A percentile compares a stretch with the other conserved stretches of the same genome.
phyloP scores from a whole-genome alignment of 768 basidiomycete species.

The Tylopilus rubrobrunneus region DNA sequence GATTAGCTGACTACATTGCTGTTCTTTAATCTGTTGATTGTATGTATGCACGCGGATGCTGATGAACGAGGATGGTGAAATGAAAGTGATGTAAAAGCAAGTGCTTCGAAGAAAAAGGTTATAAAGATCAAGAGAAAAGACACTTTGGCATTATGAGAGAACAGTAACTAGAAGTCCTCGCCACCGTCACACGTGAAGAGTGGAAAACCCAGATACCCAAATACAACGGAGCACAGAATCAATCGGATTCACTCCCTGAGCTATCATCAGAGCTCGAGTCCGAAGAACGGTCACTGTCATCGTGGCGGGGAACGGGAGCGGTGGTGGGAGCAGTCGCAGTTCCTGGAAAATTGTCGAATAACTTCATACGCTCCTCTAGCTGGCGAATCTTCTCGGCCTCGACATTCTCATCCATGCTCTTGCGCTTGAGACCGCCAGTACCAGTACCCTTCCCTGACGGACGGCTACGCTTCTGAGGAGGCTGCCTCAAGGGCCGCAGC shows the following conservation, averaged over 20 bases:
- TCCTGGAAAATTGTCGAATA: constrained; percentile 65
- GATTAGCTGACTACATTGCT: constrained; percentile 51
- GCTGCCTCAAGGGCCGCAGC: constrained; percentile 69
- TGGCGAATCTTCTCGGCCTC: constrained; percentile 93
- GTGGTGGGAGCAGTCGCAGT: constrained; percentile 33
- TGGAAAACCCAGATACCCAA: constrained; percentile 15
- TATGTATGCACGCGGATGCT: constrained; percentile 38
- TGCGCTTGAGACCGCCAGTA: constrained; percentile 87
- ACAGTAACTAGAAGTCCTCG: constrained; percentile 28
- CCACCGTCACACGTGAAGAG: constrained; percentile 10
- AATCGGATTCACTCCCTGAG: constrained; percentile 83
- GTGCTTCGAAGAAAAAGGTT: constrained; percentile 26
- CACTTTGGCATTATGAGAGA: constrained; percentile 21
- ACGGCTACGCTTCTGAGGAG: constrained; percentile 60
- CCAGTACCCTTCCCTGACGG: constrained; percentile 71
- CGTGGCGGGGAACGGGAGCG: constrained; percentile 32
- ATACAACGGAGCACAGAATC: constrained; percentile 25
- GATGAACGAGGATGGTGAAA: constrained; percentile 19
- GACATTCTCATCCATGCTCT: constrained; percentile 95
- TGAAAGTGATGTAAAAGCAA: constrained; percentile 22
- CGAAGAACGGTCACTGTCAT: constrained; percentile 69
- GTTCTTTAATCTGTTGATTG: constrained; percentile 40
- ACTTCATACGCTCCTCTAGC: constrained; percentile 82
- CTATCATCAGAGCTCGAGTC: constrained; percentile 80
- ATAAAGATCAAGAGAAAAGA: constrained; percentile 37